These are phyloP conservation scores for Monosporascus sp. DNA, from an alignment of 2,329 filamentous ascomycete genomes.

Conservation along the genomic window DNA sequence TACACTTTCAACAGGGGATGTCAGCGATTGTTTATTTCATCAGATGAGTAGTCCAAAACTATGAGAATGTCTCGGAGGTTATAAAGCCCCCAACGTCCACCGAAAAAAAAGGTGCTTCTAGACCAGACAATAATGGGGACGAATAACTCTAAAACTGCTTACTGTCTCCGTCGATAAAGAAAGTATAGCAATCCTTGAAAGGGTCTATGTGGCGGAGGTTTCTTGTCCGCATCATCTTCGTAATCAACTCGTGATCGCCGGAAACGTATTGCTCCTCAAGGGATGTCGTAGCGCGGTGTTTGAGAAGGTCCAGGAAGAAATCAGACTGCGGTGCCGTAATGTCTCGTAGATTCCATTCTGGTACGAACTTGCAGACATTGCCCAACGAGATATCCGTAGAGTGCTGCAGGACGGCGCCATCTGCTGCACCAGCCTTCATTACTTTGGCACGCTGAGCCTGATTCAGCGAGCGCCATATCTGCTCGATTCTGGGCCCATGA, in stretches of 20 bases:
- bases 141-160: too few relatives aligned
- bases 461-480: slow-evolving; percentile 35
- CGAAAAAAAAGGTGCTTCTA: too few relatives aligned
- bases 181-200: slow-evolving; percentile 28
- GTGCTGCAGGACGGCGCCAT: slow-evolving; percentile 31
- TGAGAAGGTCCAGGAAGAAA: slow-evolving; percentile 33
- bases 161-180: slow-evolving; percentile 28
- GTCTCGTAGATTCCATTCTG: slow-evolving; percentile 40
- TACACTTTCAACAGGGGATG: slow-evolving; percentile 19
- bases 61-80: too few relatives aligned
- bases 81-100: too few relatives aligned
- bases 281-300: slow-evolving; percentile 30
- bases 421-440: slow-evolving; percentile 27
- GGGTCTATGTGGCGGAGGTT: slow-evolving; percentile 25
- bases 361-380: slow-evolving; percentile 32
- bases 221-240: slow-evolving; percentile 26
- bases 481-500: slow-evolving; percentile 30
- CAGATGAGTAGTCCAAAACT: too few relatives aligned
- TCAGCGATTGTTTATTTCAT: too few relatives aligned
- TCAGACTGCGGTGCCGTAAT: slow-evolving; percentile 30
- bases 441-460: slow-evolving; percentile 27
- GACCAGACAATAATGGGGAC: too few relatives aligned
- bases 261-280: slow-evolving; percentile 29
- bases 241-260: slow-evolving; percentile 31
- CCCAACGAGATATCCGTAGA: slow-evolving; percentile 30